A percentile compares a stretch with the other conserved stretches of the same genome.
phyloP scores from a whole-genome alignment of 148 eudicot species.

The Chenopodium formosanum region DNA sequence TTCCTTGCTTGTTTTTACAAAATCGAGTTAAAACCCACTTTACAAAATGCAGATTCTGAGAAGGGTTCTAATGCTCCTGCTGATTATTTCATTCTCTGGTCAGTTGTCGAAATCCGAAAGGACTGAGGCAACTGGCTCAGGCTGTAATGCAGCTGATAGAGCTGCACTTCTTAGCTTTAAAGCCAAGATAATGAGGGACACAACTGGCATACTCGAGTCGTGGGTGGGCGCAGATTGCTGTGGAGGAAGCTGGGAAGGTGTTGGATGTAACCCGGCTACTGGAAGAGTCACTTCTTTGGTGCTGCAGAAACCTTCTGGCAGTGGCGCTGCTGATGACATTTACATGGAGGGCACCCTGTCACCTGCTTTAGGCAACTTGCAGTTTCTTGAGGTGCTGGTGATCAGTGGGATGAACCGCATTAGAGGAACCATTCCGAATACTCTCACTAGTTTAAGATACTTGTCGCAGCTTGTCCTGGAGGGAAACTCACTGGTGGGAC shows the following conservation, averaged over 20 bases:
- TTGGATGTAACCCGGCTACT: constrained; percentile 45
- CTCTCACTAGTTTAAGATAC: constrained; percentile 43
- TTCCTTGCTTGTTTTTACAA: constrained; percentile 7
- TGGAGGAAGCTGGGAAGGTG: constrained; percentile 83
- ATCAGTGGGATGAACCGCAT: constrained; percentile 77
- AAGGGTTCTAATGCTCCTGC: constrained; percentile 42
- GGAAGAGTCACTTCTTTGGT: constrained; percentile 58
- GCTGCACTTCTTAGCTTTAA: constrained; percentile 69
- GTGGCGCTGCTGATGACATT: constrained; percentile 14
- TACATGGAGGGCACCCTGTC: constrained; percentile 81
- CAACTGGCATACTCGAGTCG: constrained; percentile 59
- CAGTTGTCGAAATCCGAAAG: constrained; percentile 19
- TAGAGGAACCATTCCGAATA: constrained; percentile 55
- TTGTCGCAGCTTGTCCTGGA: constrained; percentile 70
- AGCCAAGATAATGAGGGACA: constrained; percentile 53
- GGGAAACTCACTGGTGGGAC: constrained; percentile 60
- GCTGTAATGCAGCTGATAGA: constrained; percentile 56
- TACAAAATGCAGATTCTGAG: constrained; percentile 48
- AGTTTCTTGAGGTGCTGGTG: constrained; percentile 57
- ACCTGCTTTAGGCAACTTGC: constrained; percentile 56
- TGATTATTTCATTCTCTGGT: constrained; percentile 35
- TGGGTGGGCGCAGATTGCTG: constrained; percentile 79
- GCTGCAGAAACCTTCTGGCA: constrained; percentile 53
- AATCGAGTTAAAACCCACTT: constrained; percentile 35
- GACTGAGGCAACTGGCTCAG: neutral